Evolutionary conservation across 257 asterid species (phyloP).

Genomic region (Agastache rugosa): DNA sequence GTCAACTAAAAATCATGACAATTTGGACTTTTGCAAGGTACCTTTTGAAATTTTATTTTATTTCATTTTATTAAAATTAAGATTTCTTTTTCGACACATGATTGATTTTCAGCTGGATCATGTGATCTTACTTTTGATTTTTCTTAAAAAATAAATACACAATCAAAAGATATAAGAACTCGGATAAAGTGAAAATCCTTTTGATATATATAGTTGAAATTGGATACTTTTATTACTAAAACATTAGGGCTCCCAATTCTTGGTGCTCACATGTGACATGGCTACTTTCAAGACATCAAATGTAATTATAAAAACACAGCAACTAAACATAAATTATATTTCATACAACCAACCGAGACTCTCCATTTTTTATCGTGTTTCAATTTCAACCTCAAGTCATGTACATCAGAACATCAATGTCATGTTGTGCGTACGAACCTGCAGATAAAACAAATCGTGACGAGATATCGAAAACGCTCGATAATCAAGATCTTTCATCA

Average conservation of each 20-base stretch:
- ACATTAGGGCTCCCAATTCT: background rate
- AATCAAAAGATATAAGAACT: too few relatives aligned
- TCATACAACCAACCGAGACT: background rate
- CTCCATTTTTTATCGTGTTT: background rate
- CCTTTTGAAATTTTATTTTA: background rate
- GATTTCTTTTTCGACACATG: background rate
- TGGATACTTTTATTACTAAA: too few relatives aligned
- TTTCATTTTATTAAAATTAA: background rate
- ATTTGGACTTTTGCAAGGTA: background rate
- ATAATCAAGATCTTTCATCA: conserved; percentile 62
- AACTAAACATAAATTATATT: background rate
- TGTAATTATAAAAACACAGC: background rate
- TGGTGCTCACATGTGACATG: background rate
- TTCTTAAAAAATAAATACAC: background rate
- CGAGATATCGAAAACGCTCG: too few relatives aligned
- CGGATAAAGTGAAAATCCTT: too few relatives aligned
- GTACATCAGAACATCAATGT: background rate
- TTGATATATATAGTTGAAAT: too few relatives aligned
- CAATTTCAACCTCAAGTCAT: background rate
- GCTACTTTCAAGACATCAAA: background rate
- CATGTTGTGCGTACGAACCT: background rate
- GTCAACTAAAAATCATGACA: background rate
- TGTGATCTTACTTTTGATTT: background rate
- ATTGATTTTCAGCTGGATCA: background rate
- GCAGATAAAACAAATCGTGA: background rate